Percentiles rank a stretch among this genome's conserved stretches.
Evolutionary conservation across 768 basidiomycete genomes (phyloP).

Genomic region (Boletus reticuloceps): DNA sequence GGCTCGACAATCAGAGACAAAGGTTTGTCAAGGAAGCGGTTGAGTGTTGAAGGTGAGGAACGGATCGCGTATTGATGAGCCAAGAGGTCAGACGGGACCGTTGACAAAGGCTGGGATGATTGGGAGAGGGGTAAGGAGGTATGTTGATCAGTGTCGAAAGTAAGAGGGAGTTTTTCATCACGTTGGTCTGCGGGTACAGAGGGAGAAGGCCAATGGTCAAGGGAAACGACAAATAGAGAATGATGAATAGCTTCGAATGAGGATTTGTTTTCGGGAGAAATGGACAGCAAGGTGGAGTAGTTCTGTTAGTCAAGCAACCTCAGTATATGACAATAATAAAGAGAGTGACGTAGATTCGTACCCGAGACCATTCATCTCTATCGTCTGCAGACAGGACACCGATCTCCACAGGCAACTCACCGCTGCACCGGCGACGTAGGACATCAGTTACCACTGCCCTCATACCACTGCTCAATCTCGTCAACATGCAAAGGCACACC

Average conservation of each 20-base stretch:
- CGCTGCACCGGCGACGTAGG: slow-evolving; percentile 41
- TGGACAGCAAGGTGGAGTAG: slow-evolving; percentile 59
- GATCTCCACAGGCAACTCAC: slow-evolving; percentile 59
- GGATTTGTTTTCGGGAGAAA: slow-evolving; percentile 63
- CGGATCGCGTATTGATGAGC: slow-evolving; percentile 76
- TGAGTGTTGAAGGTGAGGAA: slow-evolving; percentile 61
- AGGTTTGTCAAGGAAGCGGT: slow-evolving; percentile 91
- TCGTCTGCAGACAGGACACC: slow-evolving; percentile 77
- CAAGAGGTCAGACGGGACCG: slow-evolving; percentile 41
- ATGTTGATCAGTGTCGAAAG: slow-evolving; percentile 29
- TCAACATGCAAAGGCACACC: slow-evolving; percentile 33
- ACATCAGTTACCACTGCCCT: slow-evolving; percentile 57
- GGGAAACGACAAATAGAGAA: slow-evolving; percentile 76
- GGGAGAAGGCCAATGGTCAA: slow-evolving; percentile 66
- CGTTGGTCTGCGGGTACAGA: slow-evolving; percentile 21
- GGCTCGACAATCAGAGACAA: slow-evolving; percentile 82
- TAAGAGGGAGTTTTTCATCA: slow-evolving; percentile 28
- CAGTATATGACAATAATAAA: not conserved
- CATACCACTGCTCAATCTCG: slow-evolving; percentile 46
- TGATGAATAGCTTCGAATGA: slow-evolving; percentile 63
- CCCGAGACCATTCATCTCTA: slow-evolving; percentile 79
- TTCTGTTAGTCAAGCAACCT: slow-evolving; percentile 42
- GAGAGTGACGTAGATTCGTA: slow-evolving; percentile 32
- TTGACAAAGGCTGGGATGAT: slow-evolving; percentile 8
- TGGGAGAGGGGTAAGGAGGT: not conserved